Percentiles rank a stretch among this genome's conserved stretches.
Evolutionary conservation across 257 asterid species (phyloP).

Genomic region (Haberlea rhodopensis): DNA sequence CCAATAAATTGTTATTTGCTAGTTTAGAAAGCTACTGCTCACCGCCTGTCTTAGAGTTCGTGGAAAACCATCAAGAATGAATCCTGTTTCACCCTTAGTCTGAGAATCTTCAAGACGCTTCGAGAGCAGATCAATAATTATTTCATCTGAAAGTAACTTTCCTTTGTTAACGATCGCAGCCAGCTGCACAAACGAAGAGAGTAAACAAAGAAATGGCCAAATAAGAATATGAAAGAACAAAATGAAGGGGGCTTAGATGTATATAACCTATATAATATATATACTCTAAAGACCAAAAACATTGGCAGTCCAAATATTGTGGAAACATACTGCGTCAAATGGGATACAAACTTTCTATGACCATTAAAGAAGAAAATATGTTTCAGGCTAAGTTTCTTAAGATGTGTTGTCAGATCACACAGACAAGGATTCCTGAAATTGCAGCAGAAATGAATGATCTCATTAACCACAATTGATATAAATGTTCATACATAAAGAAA

Average conservation of each 20-base stretch:
- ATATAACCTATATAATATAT: slow-evolving; percentile 3
- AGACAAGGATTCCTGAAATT: too few species aligned
- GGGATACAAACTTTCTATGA: background rate
- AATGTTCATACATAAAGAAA: background rate
- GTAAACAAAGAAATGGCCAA: slow-evolving; percentile 18
- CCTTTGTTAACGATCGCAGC: slow-evolving; percentile 85
- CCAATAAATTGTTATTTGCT: slow-evolving; percentile 1
- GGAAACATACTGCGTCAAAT: background rate
- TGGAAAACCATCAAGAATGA: slow-evolving; percentile 97
- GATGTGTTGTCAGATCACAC: too few species aligned
- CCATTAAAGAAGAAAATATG: background rate
- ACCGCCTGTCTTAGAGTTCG: slow-evolving; percentile 97
- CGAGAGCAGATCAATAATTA: slow-evolving; percentile 72
- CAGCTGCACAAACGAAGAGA: slow-evolving; percentile 54
- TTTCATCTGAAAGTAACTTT: slow-evolving; percentile 82
- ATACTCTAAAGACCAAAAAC: slow-evolving; percentile 23
- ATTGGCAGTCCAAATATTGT: background rate
- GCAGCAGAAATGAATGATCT: too few species aligned
- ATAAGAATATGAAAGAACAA: slow-evolving; percentile 6
- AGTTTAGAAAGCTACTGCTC: slow-evolving; percentile 30
- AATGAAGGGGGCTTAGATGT: slow-evolving; percentile 3
- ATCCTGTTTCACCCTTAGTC: slow-evolving; percentile 80
- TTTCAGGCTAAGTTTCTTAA: background rate
- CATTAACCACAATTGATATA: background rate
- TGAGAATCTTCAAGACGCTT: slow-evolving; percentile 83